Conservation (phyloP, 2,329 filamentous ascomycete species). For the Penicillium hordei region DNA sequence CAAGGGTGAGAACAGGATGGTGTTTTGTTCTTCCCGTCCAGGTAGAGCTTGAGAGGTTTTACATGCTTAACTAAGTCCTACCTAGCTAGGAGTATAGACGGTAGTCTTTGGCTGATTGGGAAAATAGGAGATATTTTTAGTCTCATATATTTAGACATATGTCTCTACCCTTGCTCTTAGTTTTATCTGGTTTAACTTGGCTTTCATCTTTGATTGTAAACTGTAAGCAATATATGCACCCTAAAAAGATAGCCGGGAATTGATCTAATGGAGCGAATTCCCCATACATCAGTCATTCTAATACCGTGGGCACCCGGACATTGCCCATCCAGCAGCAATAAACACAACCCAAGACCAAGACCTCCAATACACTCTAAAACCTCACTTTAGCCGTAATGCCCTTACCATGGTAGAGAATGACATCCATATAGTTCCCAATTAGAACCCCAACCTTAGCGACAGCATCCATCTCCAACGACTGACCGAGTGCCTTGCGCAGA, state of each 20-base stretch:
- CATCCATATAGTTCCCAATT: conserved; percentile 72
- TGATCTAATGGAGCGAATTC: neutral
- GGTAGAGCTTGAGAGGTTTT: neutral
- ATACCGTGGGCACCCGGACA: neutral
- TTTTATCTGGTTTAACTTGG: neutral
- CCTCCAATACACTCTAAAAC: conserved; percentile 17
- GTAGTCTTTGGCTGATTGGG: too few species aligned
- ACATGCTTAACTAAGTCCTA: neutral
- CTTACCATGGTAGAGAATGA: conserved; percentile 66
- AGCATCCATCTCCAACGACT: conserved; percentile 74
- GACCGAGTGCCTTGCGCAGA: conserved; percentile 75
- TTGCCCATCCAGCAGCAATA: neutral
- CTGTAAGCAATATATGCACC: neutral
- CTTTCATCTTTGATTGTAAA: neutral
- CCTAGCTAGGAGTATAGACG: neutral
- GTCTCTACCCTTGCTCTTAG: neutral
- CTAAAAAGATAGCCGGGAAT: neutral
- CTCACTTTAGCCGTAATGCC: conserved; percentile 68
- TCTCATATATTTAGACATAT: neutral
- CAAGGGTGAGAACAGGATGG: too few species aligned
- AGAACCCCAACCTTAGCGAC: conserved; percentile 71
- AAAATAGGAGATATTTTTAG: neutral
- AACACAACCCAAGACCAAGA: neutral
- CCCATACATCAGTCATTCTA: neutral
- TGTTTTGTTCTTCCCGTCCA: too few species aligned